These are phyloP conservation scores for Leccinum uliginosum DNA, from an alignment of 768 basidiomycete genomes.

Conservation along the genomic window DNA sequence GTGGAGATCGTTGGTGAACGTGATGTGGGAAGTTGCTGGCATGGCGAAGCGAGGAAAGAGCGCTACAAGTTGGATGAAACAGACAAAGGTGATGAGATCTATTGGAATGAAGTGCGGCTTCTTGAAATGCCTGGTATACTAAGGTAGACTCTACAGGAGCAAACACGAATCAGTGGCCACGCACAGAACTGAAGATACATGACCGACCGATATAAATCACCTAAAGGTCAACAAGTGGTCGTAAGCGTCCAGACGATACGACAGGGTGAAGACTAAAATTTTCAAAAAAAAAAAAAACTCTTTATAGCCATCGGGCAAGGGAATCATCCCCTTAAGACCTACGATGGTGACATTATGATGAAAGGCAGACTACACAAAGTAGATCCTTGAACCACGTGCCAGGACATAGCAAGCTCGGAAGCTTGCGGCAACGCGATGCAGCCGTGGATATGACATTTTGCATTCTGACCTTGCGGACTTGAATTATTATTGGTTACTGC, in stretches of 20 bases:
- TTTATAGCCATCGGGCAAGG: slow-evolving; percentile 16
- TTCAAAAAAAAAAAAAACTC: background rate
- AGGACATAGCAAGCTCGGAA: slow-evolving; percentile 25
- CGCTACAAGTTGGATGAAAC: background rate
- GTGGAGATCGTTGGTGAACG: background rate
- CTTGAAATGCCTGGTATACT: background rate
- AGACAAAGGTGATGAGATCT: background rate
- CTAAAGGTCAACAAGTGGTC: slow-evolving; percentile 3
- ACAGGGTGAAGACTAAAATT: background rate
- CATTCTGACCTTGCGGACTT: background rate
- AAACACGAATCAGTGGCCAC: background rate
- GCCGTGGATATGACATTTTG: slow-evolving; percentile 1
- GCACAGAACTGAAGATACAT: background rate
- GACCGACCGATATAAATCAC: slow-evolving; percentile 9
- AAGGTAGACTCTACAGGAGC: background rate
- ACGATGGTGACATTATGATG: slow-evolving; percentile 12
- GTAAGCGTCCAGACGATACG: slow-evolving; percentile 12
- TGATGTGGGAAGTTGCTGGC: slow-evolving; percentile 4
- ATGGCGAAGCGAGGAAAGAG: background rate
- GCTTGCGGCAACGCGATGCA: slow-evolving; percentile 23
- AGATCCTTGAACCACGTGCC: slow-evolving; percentile 17
- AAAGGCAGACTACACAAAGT: slow-evolving; percentile 19
- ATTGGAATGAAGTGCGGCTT: background rate
- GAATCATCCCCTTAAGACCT: background rate
- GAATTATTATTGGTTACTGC: background rate